These are phyloP conservation scores for Pestalotiopsis sp. DNA, from an alignment of 2,329 filamentous ascomycete genomes.

Conservation along the genomic window DNA sequence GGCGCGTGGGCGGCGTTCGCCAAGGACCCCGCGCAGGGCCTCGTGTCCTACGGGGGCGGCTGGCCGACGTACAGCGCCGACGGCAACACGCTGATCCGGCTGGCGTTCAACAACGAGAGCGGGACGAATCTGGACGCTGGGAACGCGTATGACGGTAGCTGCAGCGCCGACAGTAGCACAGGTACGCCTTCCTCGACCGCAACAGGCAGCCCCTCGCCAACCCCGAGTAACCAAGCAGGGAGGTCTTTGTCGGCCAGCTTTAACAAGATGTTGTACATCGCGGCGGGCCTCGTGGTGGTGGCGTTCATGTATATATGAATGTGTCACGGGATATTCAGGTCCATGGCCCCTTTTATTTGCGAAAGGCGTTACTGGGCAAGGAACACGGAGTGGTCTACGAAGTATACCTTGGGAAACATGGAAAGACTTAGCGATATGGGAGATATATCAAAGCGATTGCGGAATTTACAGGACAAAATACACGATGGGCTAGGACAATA, in stretches of 20 bases:
- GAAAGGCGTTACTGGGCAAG: not conserved
- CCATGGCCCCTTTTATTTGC: not conserved
- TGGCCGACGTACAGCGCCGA: conserved; percentile 4
- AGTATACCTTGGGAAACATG: not conserved
- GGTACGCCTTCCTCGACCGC: conserved; percentile 6
- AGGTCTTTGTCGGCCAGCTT: not conserved
- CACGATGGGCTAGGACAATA: not conserved
- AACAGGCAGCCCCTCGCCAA: conserved; percentile 2
- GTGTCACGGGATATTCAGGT: not conserved
- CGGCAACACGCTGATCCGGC: not conserved
- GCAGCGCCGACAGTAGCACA: not conserved
- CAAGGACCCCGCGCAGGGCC: conserved; percentile 3
- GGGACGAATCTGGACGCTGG: not conserved
- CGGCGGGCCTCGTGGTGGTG: not conserved
- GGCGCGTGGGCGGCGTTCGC: conserved; percentile 10
- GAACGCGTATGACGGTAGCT: not conserved
- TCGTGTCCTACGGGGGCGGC: conserved; percentile 6
- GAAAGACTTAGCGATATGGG: not conserved
- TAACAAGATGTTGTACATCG: not conserved
- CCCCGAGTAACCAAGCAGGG: conserved; percentile 4
- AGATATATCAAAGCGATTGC: not conserved
- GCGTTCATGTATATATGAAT: not conserved
- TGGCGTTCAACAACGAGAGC: conserved; percentile 5
- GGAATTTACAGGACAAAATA: not conserved
- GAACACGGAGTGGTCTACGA: not conserved